Percentiles rank a stretch among this genome's conserved stretches.
Evolutionary conservation across 1,139 yeast genomes (phyloP).

Genomic region (Candida sp.): DNA sequence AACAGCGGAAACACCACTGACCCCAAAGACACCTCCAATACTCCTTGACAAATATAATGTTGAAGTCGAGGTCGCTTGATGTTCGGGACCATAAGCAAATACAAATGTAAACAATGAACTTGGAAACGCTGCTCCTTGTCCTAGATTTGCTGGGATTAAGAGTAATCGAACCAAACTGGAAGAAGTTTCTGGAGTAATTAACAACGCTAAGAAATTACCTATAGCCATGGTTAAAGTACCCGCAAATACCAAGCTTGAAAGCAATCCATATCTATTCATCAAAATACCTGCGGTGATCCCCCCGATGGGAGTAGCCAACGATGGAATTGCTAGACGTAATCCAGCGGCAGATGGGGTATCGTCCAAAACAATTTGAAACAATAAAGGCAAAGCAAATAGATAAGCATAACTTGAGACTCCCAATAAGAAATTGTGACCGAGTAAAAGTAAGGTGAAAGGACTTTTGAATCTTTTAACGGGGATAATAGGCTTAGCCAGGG

Average conservation of each 20-base stretch:
- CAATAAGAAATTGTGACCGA: constrained; percentile 26
- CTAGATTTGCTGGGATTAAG: constrained; percentile 34
- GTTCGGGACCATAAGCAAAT: constrained; percentile 24
- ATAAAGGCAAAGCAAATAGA: constrained; percentile 33
- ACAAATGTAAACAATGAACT: constrained; percentile 34
- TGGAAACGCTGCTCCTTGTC: constrained; percentile 40
- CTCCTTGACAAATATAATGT: constrained; percentile 35
- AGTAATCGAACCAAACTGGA: constrained; percentile 20
- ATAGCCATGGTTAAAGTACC: constrained; percentile 29
- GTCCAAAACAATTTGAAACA: constrained; percentile 31
- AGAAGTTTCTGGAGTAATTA: constrained; percentile 17
- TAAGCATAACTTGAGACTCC: constrained; percentile 37
- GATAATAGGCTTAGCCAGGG: constrained; percentile 31
- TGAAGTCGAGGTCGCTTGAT: constrained; percentile 37
- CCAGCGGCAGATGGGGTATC: constrained; percentile 26
- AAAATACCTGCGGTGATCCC: constrained; percentile 32
- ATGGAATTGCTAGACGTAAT: constrained; percentile 31
- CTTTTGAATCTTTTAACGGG: constrained; percentile 26
- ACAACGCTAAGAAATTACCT: constrained; percentile 28
- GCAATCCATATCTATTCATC: constrained; percentile 21
- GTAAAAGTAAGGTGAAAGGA: constrained; percentile 18
- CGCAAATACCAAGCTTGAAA: constrained; percentile 18
- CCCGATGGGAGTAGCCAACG: constrained; percentile 36
- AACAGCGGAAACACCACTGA: constrained; percentile 29
- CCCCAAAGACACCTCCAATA: constrained; percentile 41